phyloP scores from a whole-genome alignment of 768 basidiomycete genomes.

The Trametes maxima region DNA sequence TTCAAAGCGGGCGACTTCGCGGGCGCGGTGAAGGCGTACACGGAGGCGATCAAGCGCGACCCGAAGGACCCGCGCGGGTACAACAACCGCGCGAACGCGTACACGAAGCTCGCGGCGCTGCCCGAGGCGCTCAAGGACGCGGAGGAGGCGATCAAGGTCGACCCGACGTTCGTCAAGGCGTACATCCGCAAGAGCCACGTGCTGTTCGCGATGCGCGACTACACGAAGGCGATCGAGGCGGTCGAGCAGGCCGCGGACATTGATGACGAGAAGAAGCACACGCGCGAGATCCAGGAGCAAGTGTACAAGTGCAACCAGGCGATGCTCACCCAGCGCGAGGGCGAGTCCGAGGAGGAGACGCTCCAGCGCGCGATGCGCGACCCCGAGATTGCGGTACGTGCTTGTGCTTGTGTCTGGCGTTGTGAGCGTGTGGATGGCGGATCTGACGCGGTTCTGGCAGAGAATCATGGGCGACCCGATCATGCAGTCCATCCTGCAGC shows the following conservation, averaged over 20 bases:
- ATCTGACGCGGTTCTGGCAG: conserved; percentile 38
- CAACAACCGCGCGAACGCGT: conserved; percentile 98
- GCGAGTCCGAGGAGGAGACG: conserved; percentile 91
- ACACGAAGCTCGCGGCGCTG: conserved; percentile 91
- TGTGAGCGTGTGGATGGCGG: neutral
- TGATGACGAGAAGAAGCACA: conserved; percentile 83
- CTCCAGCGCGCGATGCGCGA: conserved; percentile 94
- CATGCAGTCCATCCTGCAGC: conserved; percentile 94
- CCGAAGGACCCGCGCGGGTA: conserved; percentile 90
- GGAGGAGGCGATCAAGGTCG: conserved; percentile 89
- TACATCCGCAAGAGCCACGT: conserved; percentile 92
- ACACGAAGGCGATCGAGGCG: conserved; percentile 83
- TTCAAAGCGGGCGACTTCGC: conserved; percentile 96
- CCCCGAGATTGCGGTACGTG: conserved; percentile 87
- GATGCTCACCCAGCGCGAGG: conserved; percentile 73
- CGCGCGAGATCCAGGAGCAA: conserved; percentile 78
- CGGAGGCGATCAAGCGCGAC: conserved; percentile 95
- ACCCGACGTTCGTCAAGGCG: conserved; percentile 91
- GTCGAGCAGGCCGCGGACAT: conserved; percentile 74
- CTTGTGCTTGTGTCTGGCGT: neutral
- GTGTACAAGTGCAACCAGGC: conserved; percentile 83
- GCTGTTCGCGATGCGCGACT: conserved; percentile 88
- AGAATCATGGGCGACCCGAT: conserved; percentile 86
- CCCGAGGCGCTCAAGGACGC: conserved; percentile 97
- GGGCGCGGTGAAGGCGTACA: conserved; percentile 87